Conservation (phyloP, 257 asterid genomes). For the Salvia hispanica region DNA sequence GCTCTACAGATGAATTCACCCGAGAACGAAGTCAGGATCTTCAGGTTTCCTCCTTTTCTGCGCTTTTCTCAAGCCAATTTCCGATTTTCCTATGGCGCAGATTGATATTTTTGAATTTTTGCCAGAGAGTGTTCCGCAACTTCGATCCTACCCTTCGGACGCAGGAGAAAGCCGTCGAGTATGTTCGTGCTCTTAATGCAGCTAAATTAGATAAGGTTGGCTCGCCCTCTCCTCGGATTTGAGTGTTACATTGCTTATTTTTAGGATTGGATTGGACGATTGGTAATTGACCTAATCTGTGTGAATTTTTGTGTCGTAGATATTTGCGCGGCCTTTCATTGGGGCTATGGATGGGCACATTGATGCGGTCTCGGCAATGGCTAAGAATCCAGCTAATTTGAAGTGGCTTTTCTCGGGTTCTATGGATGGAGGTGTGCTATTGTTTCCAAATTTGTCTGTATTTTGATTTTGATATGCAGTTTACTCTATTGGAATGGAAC, state of each 20-base stretch:
- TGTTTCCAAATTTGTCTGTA: background rate
- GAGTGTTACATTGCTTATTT: conserved; percentile 11
- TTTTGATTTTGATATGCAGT: conserved; percentile 21
- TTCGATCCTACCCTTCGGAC: conserved; percentile 79
- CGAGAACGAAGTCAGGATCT: conserved; percentile 97
- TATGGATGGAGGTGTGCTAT: conserved; percentile 80
- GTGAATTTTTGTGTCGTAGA: conserved; percentile 27
- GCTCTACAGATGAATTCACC: conserved; percentile 84
- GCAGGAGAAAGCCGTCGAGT: conserved; percentile 87
- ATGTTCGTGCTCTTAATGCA: conserved; percentile 90
- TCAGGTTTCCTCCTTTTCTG: conserved; percentile 51
- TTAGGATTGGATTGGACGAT: conserved; percentile 6
- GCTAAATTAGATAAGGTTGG: conserved; percentile 92
- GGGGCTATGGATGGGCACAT: conserved; percentile 98
- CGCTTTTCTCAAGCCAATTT: background rate
- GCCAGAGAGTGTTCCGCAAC: conserved; percentile 81
- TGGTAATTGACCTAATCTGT: background rate
- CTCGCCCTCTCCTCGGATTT: background rate
- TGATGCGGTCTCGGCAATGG: conserved; percentile 86
- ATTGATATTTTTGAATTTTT: conserved; percentile 15
- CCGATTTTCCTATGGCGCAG: background rate
- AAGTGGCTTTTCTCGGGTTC: conserved; percentile 94
- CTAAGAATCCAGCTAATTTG: conserved; percentile 76
- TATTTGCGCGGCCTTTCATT: conserved; percentile 86
- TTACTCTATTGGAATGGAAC: background rate